A percentile compares a stretch with the other conserved stretches of the same genome.
Conservation (phyloP, 345 rosid species). For the Murraya paniculata region DNA sequence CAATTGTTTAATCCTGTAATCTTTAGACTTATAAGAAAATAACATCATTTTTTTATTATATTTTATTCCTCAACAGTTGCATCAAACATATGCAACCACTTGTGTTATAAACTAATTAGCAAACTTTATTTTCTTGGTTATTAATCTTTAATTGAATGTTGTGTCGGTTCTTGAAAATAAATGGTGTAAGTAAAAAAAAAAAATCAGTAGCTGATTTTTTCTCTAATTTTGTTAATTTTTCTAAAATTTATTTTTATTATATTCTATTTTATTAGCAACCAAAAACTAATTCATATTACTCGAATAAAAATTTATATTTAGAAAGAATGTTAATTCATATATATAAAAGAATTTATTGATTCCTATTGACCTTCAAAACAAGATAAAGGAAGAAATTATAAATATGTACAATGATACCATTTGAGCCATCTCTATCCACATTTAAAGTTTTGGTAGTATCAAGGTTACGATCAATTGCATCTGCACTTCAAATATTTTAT, state of each 20-base stretch:
- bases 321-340: too few relatives aligned
- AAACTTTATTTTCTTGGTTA: too few relatives aligned
- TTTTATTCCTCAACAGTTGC: neutral
- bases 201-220: too few relatives aligned
- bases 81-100: neutral
- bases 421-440: slow-evolving; percentile 35
- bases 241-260: too few relatives aligned
- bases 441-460: slow-evolving; percentile 64
- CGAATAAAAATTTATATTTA: too few relatives aligned
- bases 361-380: neutral
- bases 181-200: too few relatives aligned
- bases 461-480: slow-evolving; percentile 47
- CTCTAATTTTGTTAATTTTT: too few relatives aligned
- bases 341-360: neutral
- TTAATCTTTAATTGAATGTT: too few relatives aligned
- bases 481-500: slow-evolving; percentile 38
- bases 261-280: too few relatives aligned
- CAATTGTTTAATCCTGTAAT: slow-evolving; percentile 11
- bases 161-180: too few relatives aligned
- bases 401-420: slow-evolving; percentile 13
- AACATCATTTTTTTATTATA: neutral
- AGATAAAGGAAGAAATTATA: neutral
- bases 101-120: too few relatives aligned
- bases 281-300: too few relatives aligned
- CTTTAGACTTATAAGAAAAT: neutral